Percentiles rank a stretch among this genome's conserved stretches.
Evolutionary conservation across 805 yeast genomes (phyloP).

Genomic region (Ogataea methylovora): DNA sequence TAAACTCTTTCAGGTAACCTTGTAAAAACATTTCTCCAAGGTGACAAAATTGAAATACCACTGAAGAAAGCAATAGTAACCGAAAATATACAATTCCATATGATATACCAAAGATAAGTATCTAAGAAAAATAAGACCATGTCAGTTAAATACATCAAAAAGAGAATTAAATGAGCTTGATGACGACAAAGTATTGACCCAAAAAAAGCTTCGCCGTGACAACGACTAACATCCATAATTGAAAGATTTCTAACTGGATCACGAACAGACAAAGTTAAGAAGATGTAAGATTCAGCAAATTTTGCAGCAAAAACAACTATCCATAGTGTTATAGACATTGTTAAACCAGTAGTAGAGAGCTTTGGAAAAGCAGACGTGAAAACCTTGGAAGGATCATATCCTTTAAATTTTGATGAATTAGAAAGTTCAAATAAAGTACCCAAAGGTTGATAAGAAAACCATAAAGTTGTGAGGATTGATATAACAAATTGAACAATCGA

Average conservation of each 20-base stretch:
- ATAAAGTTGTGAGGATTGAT: slow-evolving; percentile 33
- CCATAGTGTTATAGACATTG: slow-evolving; percentile 41
- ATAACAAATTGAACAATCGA: slow-evolving; percentile 35
- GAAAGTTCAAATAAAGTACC: slow-evolving; percentile 24
- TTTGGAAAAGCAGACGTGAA: slow-evolving; percentile 38
- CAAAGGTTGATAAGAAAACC: slow-evolving; percentile 34
- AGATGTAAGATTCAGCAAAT: slow-evolving; percentile 46
- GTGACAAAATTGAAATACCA: slow-evolving; percentile 49
- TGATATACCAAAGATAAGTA: slow-evolving; percentile 51
- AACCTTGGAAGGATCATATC: slow-evolving; percentile 27
- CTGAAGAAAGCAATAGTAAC: slow-evolving; percentile 40
- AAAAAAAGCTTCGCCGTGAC: slow-evolving; percentile 34
- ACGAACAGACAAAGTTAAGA: slow-evolving; percentile 43
- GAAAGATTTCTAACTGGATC: slow-evolving; percentile 45
- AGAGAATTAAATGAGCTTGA: slow-evolving; percentile 35
- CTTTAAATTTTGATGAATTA: slow-evolving; percentile 10
- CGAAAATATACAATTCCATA: slow-evolving; percentile 47
- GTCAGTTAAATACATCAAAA: slow-evolving; percentile 35
- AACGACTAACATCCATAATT: slow-evolving; percentile 33
- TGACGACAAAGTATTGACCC: slow-evolving; percentile 34
- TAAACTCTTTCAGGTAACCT: slow-evolving; percentile 43
- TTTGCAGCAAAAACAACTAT: slow-evolving; percentile 38
- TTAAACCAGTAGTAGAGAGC: slow-evolving; percentile 28
- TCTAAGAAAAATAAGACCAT: slow-evolving; percentile 45
- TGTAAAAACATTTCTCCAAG: slow-evolving; percentile 50